Evolutionary conservation across 1,284 basidiomycete genomes (phyloP), one percentile per base, ranked within the genome.

Genomic region (Termitomyces sp.): DNA sequence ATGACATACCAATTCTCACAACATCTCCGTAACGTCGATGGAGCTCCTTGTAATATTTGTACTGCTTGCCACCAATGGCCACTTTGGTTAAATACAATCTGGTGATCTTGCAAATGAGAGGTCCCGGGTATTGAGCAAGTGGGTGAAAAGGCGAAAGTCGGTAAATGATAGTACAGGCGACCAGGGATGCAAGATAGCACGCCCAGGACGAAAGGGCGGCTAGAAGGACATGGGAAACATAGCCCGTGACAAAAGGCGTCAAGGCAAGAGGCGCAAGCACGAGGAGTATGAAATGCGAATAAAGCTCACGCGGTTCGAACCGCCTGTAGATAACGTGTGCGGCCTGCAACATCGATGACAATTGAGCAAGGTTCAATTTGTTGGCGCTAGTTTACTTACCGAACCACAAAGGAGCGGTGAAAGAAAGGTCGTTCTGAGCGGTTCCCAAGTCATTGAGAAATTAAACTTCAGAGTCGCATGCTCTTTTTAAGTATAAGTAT

Each of bases 81-180:
- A 53, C 41, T 6, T 13, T 33, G 3, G 57, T 57, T 8, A 55
- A 47, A 48, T 57, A 55, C 1, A 58, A 7, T 35, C 57, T 63
- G 3, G 61, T 51, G 18, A 60, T 34, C 45, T 60, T 64, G 56
- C 49, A 55, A 4, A 57, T 3, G 7, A 58, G 18, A 10, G 63
- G 63, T 13, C 64, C 64, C 3, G 64, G 64, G 46, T 63, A 64
- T 6, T 55, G 49, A 3, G 60, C 57, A 21, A 66, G 59, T 4
- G 64, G 64, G 41, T 66, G 64, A 19, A 59, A 52, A 5, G 63
- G 64, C 0, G 61, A 64, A 8, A 66, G 26, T 10, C 64, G 62
- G 33, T 66, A 65, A 6, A 54, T 4, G 10, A 56, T n/a, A 16
- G 53, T 60, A 24, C 52, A 61, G 13, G 45, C 21, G 6, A 53